These are phyloP conservation scores for Cucurbita pepo DNA, from an alignment of 306 rosid species.

Conservation along the genomic window DNA sequence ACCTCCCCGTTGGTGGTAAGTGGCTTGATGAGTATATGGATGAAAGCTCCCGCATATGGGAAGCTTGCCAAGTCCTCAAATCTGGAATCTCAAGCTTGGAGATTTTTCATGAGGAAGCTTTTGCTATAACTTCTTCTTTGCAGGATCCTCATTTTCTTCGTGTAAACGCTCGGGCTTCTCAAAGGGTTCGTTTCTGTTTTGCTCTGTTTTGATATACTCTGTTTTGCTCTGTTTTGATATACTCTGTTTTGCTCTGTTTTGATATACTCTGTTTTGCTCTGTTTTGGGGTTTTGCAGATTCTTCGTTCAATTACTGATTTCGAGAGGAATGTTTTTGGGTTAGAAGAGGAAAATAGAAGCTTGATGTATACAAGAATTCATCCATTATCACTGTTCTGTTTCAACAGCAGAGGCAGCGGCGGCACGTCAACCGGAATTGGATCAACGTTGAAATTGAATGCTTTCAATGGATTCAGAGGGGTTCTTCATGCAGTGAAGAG, in stretches of 20 bases:
- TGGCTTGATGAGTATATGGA: constrained; percentile 95
- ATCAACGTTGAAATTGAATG: constrained; percentile 35
- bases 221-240: background rate
- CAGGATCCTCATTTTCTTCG: constrained; percentile 32
- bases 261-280: background rate
- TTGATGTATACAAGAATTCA: constrained; percentile 54
- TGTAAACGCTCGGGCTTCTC: constrained; percentile 32
- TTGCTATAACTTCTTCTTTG: constrained; percentile 33
- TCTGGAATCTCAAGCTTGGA: constrained; percentile 53
- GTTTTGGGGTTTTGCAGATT: constrained; percentile 15
- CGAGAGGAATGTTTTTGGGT: constrained; percentile 47
- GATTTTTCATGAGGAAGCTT: constrained; percentile 18
- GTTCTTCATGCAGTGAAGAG: constrained; percentile 67
- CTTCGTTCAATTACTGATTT: constrained; percentile 39
- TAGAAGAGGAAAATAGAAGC: constrained; percentile 63
- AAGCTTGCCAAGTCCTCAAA: constrained; percentile 63
- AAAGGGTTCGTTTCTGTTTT: constrained; percentile 29
- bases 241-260: background rate
- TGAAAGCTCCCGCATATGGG: constrained; percentile 72
- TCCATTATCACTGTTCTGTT: constrained; percentile 26
- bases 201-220: background rate
- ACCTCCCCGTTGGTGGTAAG: constrained; percentile 65
- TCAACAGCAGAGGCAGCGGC: constrained; percentile 8
- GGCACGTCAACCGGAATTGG: constrained; percentile 11
- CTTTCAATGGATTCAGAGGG: constrained; percentile 70